Conservation (phyloP, 2,329 filamentous ascomycete species). For the Diplodia mutila region DNA sequence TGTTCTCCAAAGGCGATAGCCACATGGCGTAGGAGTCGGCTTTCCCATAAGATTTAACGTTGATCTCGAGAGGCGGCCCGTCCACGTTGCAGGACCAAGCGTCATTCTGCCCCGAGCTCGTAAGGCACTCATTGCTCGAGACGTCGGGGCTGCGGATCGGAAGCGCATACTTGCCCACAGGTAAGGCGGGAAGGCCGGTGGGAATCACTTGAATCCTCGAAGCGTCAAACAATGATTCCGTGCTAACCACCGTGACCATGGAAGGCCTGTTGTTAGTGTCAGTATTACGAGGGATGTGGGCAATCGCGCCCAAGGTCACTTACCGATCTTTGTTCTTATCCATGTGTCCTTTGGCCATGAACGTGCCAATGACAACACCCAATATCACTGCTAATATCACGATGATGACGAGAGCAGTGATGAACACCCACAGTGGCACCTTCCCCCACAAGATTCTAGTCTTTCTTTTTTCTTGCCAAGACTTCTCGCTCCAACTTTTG, state of each 20-base stretch:
- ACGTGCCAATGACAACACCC: constrained; percentile 58
- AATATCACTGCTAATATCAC: constrained; percentile 53
- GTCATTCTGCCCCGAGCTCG: constrained; percentile 47
- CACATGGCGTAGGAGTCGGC: constrained; percentile 28
- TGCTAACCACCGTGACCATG: constrained; percentile 33
- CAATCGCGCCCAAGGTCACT: constrained; percentile 25
- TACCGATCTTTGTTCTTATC: constrained; percentile 35
- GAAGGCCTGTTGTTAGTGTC: constrained; percentile 11
- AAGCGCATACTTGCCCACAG: constrained; percentile 55
- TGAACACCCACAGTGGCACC: constrained; percentile 56
- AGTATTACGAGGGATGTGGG: not conserved
- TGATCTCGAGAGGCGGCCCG: constrained; percentile 13
- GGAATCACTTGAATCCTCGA: constrained; percentile 53
- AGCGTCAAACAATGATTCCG: constrained; percentile 54
- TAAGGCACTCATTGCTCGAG: constrained; percentile 54
- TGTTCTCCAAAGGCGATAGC: constrained; percentile 39
- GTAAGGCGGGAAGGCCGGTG: constrained; percentile 48
- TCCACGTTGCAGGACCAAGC: constrained; percentile 55
- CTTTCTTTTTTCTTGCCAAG: constrained; percentile 45
- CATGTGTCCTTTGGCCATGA: constrained; percentile 52
- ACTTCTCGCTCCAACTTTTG: constrained; percentile 35
- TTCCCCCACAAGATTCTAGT: constrained; percentile 52
- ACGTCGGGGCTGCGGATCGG: constrained; percentile 53
- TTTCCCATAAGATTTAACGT: not conserved
- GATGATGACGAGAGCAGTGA: constrained; percentile 51